Evolutionary conservation across 1,284 basidiomycete species (phyloP).

Genomic region (Kalmanozyma brasiliensis): DNA sequence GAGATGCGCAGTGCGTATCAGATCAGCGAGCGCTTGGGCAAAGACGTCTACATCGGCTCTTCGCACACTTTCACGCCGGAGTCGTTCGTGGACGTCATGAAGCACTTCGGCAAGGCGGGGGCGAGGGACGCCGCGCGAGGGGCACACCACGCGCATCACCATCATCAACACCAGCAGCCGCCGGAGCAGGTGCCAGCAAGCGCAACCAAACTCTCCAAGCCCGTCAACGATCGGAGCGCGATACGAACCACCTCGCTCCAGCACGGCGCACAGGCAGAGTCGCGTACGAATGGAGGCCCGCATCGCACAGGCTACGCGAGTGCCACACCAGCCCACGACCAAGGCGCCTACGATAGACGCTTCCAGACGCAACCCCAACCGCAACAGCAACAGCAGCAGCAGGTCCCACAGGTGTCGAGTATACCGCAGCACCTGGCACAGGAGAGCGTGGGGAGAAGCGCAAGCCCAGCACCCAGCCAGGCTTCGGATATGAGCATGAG

Average conservation of each 20-base stretch:
- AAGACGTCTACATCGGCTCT: slow-evolving; percentile 92
- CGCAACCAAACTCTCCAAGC: slow-evolving; percentile 28
- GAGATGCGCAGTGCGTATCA: slow-evolving; percentile 91
- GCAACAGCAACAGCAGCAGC: slow-evolving; percentile 3
- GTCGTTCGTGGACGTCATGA: slow-evolving; percentile 85
- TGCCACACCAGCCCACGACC: slow-evolving; percentile 4
- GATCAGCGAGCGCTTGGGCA: slow-evolving; percentile 78
- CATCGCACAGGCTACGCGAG: slow-evolving; percentile 15
- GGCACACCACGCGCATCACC: neutral
- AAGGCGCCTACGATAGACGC: slow-evolving; percentile 26
- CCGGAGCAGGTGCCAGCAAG: slow-evolving; percentile 2
- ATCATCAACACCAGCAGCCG: slow-evolving; percentile 10
- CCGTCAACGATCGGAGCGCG: slow-evolving; percentile 46
- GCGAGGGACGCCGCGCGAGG: slow-evolving; percentile 23
- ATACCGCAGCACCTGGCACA: slow-evolving; percentile 16
- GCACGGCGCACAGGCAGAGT: slow-evolving; percentile 13
- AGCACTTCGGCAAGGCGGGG: slow-evolving; percentile 68
- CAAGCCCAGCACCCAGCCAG: slow-evolving; percentile 35
- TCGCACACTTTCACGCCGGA: slow-evolving; percentile 87
- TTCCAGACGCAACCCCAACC: slow-evolving; percentile 18
- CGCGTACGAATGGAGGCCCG: slow-evolving; percentile 3
- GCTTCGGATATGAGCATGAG: slow-evolving; percentile 20
- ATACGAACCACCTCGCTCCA: slow-evolving; percentile 34
- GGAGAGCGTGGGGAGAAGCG: slow-evolving; percentile 2
- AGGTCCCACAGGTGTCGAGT: slow-evolving; percentile 1